These are phyloP conservation scores for Suillus paluster DNA, from an alignment of 768 basidiomycete genomes.

Conservation along the genomic window DNA sequence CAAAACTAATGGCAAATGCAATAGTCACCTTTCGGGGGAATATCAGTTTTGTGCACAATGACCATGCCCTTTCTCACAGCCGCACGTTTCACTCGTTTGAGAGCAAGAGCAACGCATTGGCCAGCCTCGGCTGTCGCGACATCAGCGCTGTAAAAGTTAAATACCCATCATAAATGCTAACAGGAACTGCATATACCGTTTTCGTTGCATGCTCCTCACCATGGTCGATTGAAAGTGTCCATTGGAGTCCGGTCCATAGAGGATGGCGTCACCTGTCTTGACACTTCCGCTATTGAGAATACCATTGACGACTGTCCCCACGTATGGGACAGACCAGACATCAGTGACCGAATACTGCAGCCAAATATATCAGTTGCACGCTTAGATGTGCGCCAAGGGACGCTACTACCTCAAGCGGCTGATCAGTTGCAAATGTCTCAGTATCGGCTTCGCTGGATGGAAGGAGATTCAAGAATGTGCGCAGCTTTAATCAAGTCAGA, in stretches of 20 bases:
- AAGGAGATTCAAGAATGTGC: constrained; percentile 89
- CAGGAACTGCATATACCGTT: constrained; percentile 56
- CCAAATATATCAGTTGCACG: constrained; percentile 9
- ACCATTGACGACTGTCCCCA: constrained; percentile 84
- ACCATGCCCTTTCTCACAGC: constrained; percentile 96
- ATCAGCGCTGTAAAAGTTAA: constrained; percentile 57
- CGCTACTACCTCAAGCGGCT: constrained; percentile 70
- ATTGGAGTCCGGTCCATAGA: constrained; percentile 91
- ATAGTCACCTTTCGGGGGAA: constrained; percentile 69
- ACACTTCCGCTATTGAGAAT: constrained; percentile 77
- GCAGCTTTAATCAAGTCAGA: constrained; percentile 52
- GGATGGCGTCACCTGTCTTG: constrained; percentile 79
- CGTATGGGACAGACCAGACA: constrained; percentile 87
- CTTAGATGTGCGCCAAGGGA: neutral
- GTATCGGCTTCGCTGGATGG: constrained; percentile 86
- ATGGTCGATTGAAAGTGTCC: constrained; percentile 83
- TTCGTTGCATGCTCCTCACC: constrained; percentile 93
- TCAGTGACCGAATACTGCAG: constrained; percentile 82
- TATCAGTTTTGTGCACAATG: constrained; percentile 78
- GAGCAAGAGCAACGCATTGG: constrained; percentile 90
- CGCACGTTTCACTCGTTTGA: constrained; percentile 84
- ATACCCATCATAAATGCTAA: neutral
- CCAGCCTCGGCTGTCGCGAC: constrained; percentile 91
- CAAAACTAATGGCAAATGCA: neutral
- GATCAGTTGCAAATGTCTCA: constrained; percentile 79